A percentile compares a stretch with the other conserved stretches of the same genome.
phyloP scores from a whole-genome alignment of 768 basidiomycete genomes.

The Auricularia sp. region DNA sequence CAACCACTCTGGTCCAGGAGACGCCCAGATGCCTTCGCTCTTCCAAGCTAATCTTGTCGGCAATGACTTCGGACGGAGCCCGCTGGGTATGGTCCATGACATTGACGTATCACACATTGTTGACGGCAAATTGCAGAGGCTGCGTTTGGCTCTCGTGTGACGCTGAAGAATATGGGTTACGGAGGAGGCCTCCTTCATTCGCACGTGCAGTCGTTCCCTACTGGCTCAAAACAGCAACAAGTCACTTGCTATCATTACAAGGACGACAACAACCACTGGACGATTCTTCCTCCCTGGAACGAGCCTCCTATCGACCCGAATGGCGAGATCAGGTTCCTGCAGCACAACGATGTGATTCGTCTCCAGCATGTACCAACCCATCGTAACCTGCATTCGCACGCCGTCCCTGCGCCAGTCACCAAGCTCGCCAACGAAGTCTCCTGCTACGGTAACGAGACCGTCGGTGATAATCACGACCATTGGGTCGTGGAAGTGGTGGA shows the following conservation, averaged over 20 bases:
- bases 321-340: slow-evolving; percentile 55
- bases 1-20: slow-evolving; percentile 90
- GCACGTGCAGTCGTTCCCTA: slow-evolving; percentile 89
- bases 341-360: slow-evolving; percentile 69
- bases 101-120: not conserved
- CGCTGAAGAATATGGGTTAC: slow-evolving; percentile 95
- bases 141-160: slow-evolving; percentile 82
- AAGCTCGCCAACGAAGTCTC: slow-evolving; percentile 89
- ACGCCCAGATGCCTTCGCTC: slow-evolving; percentile 96
- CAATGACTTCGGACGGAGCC: slow-evolving; percentile 87
- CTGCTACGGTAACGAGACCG: slow-evolving; percentile 81
- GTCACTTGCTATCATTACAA: slow-evolving; percentile 99
- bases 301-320: slow-evolving; percentile 56
- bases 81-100: slow-evolving; percentile 47
- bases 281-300: slow-evolving; percentile 72
- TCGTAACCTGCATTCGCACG: slow-evolving; percentile 89
- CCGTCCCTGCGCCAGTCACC: slow-evolving; percentile 75
- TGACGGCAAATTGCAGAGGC: slow-evolving; percentile 43
- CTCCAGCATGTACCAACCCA: slow-evolving; percentile 75
- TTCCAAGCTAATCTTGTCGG: slow-evolving; percentile 96
- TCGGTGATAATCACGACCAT: slow-evolving; percentile 84
- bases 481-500: slow-evolving; percentile 94
- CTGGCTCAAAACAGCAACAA: slow-evolving; percentile 89
- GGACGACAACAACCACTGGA: slow-evolving; percentile 94
- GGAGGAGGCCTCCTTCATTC: slow-evolving; percentile 96